Base-by-base conservation (phyloP, 352 stramenopile species). In the Thraustotheca clavata region DNA sequence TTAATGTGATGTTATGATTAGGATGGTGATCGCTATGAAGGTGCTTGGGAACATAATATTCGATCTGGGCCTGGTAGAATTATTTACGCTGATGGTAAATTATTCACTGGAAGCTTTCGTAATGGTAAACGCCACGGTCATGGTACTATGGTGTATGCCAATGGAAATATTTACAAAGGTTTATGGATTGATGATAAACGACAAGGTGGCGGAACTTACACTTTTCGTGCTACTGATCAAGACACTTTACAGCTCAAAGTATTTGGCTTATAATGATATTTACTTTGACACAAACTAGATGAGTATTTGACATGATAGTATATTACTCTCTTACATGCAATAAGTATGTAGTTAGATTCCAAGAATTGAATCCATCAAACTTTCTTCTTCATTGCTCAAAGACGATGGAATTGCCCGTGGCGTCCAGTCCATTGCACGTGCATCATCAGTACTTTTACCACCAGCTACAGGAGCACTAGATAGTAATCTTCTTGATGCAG, bases 111-210 rank as follows among this genome's bases (percentile, higher is more conserved):
- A 11, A 85, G 82, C 14, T 97, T 96, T 65, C 73, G 83, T 38
- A 67, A 87, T 34, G 90, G 89, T 3, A 71, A 75, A 8, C 75
- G 83, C 4, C 80, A 95, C 34, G 91, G 90, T 20, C 31, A 73
- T 0, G 89, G 88, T 0, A 68, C 89, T 31, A 87, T 96, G 75
- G 87, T 69, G 8, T 96, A 94, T 43, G 59, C 67, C 0, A 86
- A 92, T 49, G 87, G 88, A 22, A 94, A 94, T 57, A 71, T 72
- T 7, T 96, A 87, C 67, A 76, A 87, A 29, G 92, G 92, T 5
- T 72, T 86, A 22, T 98, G 90, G 90, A 79, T 83, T 55, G 74
- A 84, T 26, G 89, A 96, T 65, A 80, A 93, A 55, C 87, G 91
- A 27, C 80, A 95, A 63, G 88, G 86, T 24, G 77, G 87, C 0